Base-by-base conservation (phyloP, 495 filamentous ascomycete genomes). In the Niebla homalea region DNA sequence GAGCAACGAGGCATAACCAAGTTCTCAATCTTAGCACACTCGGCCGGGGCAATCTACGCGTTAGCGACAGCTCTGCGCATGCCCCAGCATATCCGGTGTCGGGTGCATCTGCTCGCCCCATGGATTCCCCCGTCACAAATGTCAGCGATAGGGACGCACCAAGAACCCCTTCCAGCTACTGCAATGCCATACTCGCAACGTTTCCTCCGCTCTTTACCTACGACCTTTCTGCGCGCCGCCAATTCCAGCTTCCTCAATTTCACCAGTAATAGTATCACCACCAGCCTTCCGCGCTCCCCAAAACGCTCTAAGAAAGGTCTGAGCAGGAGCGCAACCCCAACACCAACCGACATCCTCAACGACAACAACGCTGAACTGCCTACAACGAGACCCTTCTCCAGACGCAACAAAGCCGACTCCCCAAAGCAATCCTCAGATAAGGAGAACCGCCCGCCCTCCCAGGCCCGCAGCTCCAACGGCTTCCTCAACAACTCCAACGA, bases 111-210 rank as follows among this genome's bases (percentile, higher is more conserved):
- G 8, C 73, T 99, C 12, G 90, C 92, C 2, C 92, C 92, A 0
- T 99, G 92, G 93, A 97, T 99, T 37, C 92, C 92, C 2, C 92
- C 92, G 0, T 94, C 87, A n/a, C 92, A 99, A 59, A 84, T 97
- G 71, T 89, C 81, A 35, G 83, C 78, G 29, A 80, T 93, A 43
- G 76, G 88, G 25, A 74, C 83, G n/a, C 77, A 83, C 16, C 78
- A 85, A 53, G 79, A 83, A 11, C 68, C 83, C 10, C 79, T 84
- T 0, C 88, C 87, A 0, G 80, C 76, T 1, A 89, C 83, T 56
- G 83, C 87, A 8, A 81, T 99, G 40, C 93, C 92, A 10, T 90
- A 90, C 38, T 84, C 87, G 4, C 93, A 97, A 59, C 78, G 85
- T 40, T 89, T 99, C 55, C 78, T 99, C 8, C 80, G 93, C 19